Conservation (phyloP, 2,329 filamentous ascomycete species). For the Diaporthe sp. region DNA sequence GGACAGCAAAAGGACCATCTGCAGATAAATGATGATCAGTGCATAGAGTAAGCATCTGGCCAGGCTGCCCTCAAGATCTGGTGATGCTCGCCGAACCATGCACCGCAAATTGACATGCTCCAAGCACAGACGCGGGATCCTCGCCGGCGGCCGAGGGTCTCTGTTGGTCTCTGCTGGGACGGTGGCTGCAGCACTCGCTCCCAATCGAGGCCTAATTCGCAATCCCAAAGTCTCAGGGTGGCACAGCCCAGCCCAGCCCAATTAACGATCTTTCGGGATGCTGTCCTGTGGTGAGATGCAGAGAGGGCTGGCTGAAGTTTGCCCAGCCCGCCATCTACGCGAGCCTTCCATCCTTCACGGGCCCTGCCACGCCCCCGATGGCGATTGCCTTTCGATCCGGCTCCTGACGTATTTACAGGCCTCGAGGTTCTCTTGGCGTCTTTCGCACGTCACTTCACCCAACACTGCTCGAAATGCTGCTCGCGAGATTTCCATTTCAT, state of each 20-base stretch:
- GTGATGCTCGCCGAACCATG: neutral
- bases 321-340: neutral
- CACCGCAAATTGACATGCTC: constrained; percentile 14
- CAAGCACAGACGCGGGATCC: neutral
- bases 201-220: neutral
- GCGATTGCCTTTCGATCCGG: constrained; percentile 22
- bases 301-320: constrained; percentile 18
- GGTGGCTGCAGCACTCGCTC: constrained; percentile 20
- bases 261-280: neutral
- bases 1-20: constrained; percentile 4
- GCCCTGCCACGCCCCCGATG: neutral
- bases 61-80: neutral
- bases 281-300: neutral
- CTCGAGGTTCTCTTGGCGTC: neutral
- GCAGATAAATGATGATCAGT: neutral
- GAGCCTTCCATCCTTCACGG: neutral
- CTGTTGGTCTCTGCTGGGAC: neutral
- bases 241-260: constrained; percentile 17
- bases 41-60: neutral
- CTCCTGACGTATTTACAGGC: constrained; percentile 5
- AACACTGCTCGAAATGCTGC: neutral
- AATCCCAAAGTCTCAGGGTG: constrained; percentile 3
- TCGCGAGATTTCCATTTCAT: constrained; percentile 41
- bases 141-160: neutral
- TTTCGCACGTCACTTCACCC: neutral